These are phyloP conservation scores for Anthoceros angustus DNA, from an alignment of 225 moss, liverwort and hornwort species.

Conservation along the genomic window DNA sequence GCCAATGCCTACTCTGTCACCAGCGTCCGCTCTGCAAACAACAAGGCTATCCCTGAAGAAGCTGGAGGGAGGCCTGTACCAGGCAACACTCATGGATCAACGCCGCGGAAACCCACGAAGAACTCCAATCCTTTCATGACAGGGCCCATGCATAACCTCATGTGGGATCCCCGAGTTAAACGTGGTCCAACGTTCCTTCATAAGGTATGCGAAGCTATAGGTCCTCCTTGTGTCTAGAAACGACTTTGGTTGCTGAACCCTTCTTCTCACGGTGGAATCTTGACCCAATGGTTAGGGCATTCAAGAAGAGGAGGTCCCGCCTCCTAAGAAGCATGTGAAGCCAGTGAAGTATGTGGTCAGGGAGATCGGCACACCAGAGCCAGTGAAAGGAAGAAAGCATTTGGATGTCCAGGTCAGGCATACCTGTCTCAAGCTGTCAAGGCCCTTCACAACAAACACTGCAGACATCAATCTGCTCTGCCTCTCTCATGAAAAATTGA, in stretches of 20 bases:
- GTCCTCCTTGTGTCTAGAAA: too few species aligned
- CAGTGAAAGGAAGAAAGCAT: conserved; percentile 24
- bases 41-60: conserved; percentile 1
- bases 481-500: not conserved
- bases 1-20: not conserved
- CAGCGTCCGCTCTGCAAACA: conserved; percentile 2
- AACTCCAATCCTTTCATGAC: conserved; percentile 1
- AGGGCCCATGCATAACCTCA: not conserved
- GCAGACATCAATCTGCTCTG: too few species aligned
- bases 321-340: not conserved
- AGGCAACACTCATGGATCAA: not conserved
- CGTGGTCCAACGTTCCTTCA: not conserved
- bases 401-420: conserved; percentile 38
- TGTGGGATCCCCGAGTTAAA: conserved; percentile 1
- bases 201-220: not conserved
- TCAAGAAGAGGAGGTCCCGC: not conserved
- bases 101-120: not conserved
- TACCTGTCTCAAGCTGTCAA: not conserved
- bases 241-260: too few species aligned
- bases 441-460: not conserved
- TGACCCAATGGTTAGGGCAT: not conserved
- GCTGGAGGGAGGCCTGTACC: not conserved
- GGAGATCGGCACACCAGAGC: conserved; percentile 23
- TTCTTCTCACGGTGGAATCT: not conserved
- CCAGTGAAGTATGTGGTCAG: not conserved